Conservation (phyloP, 495 filamentous ascomycete species). For the Pseudomonodictys pantanalensis region DNA sequence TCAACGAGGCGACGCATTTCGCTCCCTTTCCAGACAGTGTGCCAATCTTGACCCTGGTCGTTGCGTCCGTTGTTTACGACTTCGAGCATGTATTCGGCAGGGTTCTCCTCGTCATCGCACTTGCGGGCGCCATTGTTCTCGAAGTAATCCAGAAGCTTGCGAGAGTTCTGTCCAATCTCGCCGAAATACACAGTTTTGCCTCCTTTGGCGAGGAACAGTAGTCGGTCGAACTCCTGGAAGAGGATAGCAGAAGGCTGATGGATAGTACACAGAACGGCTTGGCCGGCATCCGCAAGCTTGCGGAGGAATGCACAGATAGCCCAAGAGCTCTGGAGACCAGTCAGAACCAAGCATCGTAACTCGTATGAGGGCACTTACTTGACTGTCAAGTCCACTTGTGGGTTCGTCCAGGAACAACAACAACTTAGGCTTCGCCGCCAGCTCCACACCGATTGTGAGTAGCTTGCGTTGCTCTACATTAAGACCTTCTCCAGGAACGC, state of each 20-base stretch:
- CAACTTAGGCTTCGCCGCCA: slow-evolving; percentile 86
- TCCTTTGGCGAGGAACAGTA: slow-evolving; percentile 74
- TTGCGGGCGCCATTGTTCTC: slow-evolving; percentile 68
- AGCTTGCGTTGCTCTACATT: slow-evolving; percentile 89
- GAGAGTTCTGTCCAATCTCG: slow-evolving; percentile 76
- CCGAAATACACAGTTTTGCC: slow-evolving; percentile 88
- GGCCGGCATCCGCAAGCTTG: slow-evolving; percentile 74
- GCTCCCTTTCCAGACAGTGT: slow-evolving; percentile 46
- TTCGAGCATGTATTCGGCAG: slow-evolving; percentile 94
- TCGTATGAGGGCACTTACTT: neutral
- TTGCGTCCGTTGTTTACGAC: slow-evolving; percentile 8
- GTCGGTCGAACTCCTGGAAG: slow-evolving; percentile 83
- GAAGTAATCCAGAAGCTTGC: slow-evolving; percentile 70
- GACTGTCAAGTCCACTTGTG: slow-evolving; percentile 68
- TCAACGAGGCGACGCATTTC: slow-evolving; percentile 22
- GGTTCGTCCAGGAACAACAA: slow-evolving; percentile 71
- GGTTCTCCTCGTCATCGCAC: slow-evolving; percentile 72
- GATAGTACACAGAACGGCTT: slow-evolving; percentile 86
- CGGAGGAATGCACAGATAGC: slow-evolving; percentile 69
- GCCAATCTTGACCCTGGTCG: slow-evolving; percentile 8
- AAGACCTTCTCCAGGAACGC: slow-evolving; percentile 75
- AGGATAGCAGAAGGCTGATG: slow-evolving; percentile 87
- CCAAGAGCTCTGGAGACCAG: slow-evolving; percentile 3
- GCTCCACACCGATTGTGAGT: slow-evolving; percentile 83
- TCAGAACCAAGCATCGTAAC: neutral